A percentile compares a stretch with the other conserved stretches of the same genome.
These are phyloP conservation scores for Fusarium penzigii DNA, from an alignment of 2,329 filamentous ascomycete genomes.

Conservation along the genomic window DNA sequence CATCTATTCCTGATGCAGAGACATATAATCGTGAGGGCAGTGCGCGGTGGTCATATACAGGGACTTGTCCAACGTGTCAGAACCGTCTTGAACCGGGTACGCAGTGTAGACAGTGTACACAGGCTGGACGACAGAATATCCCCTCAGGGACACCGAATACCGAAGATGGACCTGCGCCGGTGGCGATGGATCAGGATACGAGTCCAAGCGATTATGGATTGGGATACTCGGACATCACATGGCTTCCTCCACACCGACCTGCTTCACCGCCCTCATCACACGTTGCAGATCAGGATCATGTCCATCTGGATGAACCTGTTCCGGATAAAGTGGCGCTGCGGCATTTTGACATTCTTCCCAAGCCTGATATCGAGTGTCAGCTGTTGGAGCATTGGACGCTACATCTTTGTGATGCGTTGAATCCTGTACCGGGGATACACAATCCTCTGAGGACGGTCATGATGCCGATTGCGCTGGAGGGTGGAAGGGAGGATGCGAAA, in stretches of 20 bases:
- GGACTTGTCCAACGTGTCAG: background rate
- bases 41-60: background rate
- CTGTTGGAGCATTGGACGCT: conserved; percentile 25
- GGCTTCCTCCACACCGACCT: conserved; percentile 4
- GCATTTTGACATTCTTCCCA: conserved; percentile 20
- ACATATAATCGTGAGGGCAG: background rate
- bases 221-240: conserved; percentile 9
- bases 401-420: conserved; percentile 24
- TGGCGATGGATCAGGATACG: background rate
- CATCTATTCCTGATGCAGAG: background rate
- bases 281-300: background rate
- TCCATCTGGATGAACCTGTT: background rate
- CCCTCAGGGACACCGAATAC: background rate
- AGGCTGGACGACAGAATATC: background rate
- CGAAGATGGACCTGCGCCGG: background rate
- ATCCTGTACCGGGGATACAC: conserved; percentile 20
- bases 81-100: background rate
- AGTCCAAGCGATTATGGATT: background rate
- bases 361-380: conserved; percentile 22
- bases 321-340: conserved; percentile 3
- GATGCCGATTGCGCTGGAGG: conserved; percentile 27
- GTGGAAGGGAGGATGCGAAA: conserved; percentile 20
- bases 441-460: conserved; percentile 24
- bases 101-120: background rate
- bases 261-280: conserved; percentile 3